A percentile compares a stretch with the other conserved stretches of the same genome.
Evolutionary conservation across 2,329 filamentous ascomycete genomes (phyloP).

Genomic region (Beauveria brongniartii): DNA sequence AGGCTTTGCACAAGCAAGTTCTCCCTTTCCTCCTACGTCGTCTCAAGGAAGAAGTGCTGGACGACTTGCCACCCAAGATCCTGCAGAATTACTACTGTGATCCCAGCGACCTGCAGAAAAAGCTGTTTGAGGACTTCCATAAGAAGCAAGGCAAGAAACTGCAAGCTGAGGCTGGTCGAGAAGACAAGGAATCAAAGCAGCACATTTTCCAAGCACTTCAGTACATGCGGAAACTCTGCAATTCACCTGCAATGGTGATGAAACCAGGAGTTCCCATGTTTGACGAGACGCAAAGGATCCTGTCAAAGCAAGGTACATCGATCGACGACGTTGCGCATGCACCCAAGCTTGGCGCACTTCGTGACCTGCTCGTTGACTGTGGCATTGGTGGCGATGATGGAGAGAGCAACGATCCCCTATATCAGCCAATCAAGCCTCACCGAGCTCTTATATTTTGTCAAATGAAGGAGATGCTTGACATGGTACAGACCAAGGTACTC

Average conservation of each 20-base stretch:
- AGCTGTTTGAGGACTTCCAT: slow-evolving; percentile 91
- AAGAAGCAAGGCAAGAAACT: slow-evolving; percentile 89
- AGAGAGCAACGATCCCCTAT: slow-evolving; percentile 51
- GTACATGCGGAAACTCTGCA: slow-evolving; percentile 99
- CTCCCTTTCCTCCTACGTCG: slow-evolving; percentile 91
- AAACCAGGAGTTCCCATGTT: slow-evolving; percentile 90
- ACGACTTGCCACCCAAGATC: slow-evolving; percentile 96
- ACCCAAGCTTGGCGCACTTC: slow-evolving; percentile 82
- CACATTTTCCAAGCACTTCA: slow-evolving; percentile 99
- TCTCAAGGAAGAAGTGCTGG: slow-evolving; percentile 93
- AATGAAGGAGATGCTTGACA: slow-evolving; percentile 99
- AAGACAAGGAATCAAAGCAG: slow-evolving; percentile 89
- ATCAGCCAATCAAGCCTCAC: slow-evolving; percentile 87
- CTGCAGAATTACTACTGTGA: slow-evolving; percentile 99
- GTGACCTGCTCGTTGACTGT: slow-evolving; percentile 94
- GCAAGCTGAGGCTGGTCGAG: slow-evolving; percentile 70
- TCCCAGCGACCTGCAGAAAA: slow-evolving; percentile 87
- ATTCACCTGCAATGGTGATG: slow-evolving; percentile 92
- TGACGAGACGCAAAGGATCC: slow-evolving; percentile 73
- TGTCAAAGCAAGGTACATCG: slow-evolving; percentile 70
- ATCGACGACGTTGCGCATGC: slow-evolving; percentile 83
- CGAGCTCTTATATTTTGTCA: slow-evolving; percentile 96
- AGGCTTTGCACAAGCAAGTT: slow-evolving; percentile 97
- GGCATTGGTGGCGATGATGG: slow-evolving; percentile 76
- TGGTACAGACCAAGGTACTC: slow-evolving; percentile 91